Base-by-base conservation (phyloP, 1,139 yeast species). In the Geotrichum aggregatum region DNA sequence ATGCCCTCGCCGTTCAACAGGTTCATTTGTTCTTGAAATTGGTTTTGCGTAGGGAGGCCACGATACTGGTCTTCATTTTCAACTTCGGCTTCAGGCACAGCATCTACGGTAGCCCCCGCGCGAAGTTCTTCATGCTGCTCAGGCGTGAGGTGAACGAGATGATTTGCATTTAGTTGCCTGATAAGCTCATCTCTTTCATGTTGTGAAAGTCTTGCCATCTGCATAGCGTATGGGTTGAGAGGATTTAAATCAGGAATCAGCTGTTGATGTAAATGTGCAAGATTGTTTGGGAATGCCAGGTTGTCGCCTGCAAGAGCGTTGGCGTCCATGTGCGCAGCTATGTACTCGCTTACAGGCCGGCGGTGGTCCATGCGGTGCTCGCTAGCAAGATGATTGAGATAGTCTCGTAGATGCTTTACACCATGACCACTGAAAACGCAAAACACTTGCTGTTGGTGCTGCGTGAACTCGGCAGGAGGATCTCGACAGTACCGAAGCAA, bases 401-500 rank as follows among this genome's bases (percentile, higher is more conserved):
- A 82, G 46, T 78, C 79, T 56, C 95, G 78, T 58, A 88, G 74
- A 56, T 78, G 79, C 50, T 74, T 79, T 16, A 92, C 97, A 3
- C 98, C 98, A 58, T 79, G 82, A 0, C 98, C 98, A 36, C 95
- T 84, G 64, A 89, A 92, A 8, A 92, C 98, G 70, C 98, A 92
- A 64, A 92, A 92, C 49, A 87, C 78, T 18, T 84, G 79, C 60
- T 84, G 84, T 68, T 92, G 98, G 62, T 84, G 86, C 55, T 84
- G 89, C 54, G 86, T 89, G 66, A 92, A 91, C 63, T 91, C 98
- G 13, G 87, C 80, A 2, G 98, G 98, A 1, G 98, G 95, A 13
- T 84, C 87, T 34, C 98, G 83, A 66, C 98, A 91, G 68, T 82
- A 91, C 60, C 80, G 83, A 1, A 94, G 85, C 49, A 92, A 80